Conservation (phyloP, 805 yeast species). For the Candida ulmi region DNA sequence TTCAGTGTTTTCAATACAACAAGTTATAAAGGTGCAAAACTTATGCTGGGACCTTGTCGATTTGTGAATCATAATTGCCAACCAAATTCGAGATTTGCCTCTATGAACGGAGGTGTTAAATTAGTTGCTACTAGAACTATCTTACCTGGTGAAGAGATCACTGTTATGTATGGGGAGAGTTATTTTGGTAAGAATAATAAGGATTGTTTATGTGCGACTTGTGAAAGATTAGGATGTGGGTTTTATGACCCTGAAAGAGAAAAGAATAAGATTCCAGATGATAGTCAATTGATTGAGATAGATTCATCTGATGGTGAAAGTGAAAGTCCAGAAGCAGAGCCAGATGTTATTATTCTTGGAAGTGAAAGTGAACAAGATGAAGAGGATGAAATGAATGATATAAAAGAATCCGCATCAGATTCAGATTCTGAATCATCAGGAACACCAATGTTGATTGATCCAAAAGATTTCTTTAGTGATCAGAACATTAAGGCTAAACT, state of each 20-base stretch:
- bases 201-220: slow-evolving; percentile 40
- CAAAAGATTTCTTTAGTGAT: neutral
- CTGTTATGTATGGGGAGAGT: slow-evolving; percentile 35
- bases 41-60: slow-evolving; percentile 44
- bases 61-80: slow-evolving; percentile 44
- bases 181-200: slow-evolving; percentile 38
- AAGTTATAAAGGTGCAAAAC: slow-evolving; percentile 23
- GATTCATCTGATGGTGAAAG: slow-evolving; percentile 1
- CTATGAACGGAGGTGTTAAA: slow-evolving; percentile 24
- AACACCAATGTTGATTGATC: neutral
- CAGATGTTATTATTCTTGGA: slow-evolving; percentile 2
- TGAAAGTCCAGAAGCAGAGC: slow-evolving; percentile 2
- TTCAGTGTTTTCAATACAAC: slow-evolving; percentile 38
- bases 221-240: slow-evolving; percentile 29
- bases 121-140: slow-evolving; percentile 30
- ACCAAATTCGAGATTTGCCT: slow-evolving; percentile 34
- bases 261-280: slow-evolving; percentile 6
- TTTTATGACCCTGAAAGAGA: slow-evolving; percentile 21
- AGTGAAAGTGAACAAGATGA: slow-evolving; percentile 1
- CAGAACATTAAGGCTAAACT: neutral
- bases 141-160: slow-evolving; percentile 39
- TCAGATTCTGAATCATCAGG: neutral
- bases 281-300: slow-evolving; percentile 4
- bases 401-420: neutral
- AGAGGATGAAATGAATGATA: neutral